A percentile compares a stretch with the other conserved stretches of the same genome.
Conservation (phyloP, 1,284 basidiomycete genomes). For the Malassezia yamatoensis region DNA sequence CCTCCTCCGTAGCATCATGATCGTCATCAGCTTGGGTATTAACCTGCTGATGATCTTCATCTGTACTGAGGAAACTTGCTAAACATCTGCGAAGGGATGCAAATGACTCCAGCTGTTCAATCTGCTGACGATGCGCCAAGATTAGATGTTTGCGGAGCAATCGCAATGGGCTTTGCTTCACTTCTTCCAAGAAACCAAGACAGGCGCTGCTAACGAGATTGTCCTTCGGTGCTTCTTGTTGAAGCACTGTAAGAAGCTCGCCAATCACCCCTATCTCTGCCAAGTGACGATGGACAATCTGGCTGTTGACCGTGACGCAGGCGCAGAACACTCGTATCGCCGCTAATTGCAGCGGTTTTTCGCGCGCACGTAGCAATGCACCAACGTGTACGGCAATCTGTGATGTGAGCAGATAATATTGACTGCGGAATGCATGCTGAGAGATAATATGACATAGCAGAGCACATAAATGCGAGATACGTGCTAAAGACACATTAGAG, state of each 20-base stretch:
- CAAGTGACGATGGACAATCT: constrained; percentile 72
- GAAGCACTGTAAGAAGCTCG: constrained; percentile 70
- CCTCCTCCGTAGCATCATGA: constrained; percentile 58
- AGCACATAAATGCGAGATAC: constrained; percentile 58
- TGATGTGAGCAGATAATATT: constrained; percentile 66
- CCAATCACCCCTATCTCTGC: constrained; percentile 73
- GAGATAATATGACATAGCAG: constrained; percentile 75
- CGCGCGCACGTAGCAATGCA: constrained; percentile 59
- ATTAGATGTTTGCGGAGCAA: constrained; percentile 74
- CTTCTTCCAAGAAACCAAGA: constrained; percentile 85
- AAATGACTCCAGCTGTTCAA: constrained; percentile 64
- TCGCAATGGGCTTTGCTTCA: constrained; percentile 70
- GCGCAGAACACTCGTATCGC: constrained; percentile 76
- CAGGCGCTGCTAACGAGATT: constrained; percentile 88
- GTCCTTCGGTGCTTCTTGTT: constrained; percentile 71
- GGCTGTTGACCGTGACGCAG: constrained; percentile 72
- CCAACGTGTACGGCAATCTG: constrained; percentile 33
- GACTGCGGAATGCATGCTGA: constrained; percentile 71
- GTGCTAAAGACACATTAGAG: constrained; percentile 23
- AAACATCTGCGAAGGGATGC: constrained; percentile 64
- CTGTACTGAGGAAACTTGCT: constrained; percentile 48
- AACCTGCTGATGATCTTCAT: background rate
- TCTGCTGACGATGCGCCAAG: constrained; percentile 60
- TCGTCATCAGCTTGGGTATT: constrained; percentile 47
- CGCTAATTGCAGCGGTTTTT: constrained; percentile 64